phyloP scores from a whole-genome alignment of 306 rosid genomes.

The Fragaria iinumae region DNA sequence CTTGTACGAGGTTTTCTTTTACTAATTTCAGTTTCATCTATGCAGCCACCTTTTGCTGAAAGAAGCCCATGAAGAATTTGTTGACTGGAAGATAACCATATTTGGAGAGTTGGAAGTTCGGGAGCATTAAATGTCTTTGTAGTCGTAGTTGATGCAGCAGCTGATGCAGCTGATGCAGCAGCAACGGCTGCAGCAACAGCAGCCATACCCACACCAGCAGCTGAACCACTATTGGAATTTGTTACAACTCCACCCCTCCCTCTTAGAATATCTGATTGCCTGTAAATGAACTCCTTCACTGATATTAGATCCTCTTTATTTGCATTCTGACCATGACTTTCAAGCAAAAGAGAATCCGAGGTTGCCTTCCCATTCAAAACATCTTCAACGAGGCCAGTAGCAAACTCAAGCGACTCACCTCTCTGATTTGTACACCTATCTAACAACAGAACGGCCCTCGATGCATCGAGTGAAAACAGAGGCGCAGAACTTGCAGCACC shows the following conservation, averaged over 20 bases:
- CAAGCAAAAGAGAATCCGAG: slow-evolving; percentile 83
- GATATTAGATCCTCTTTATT: slow-evolving; percentile 69
- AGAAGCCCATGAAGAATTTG: slow-evolving; percentile 65
- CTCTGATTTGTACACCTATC: slow-evolving; percentile 56
- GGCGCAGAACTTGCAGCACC: slow-evolving; percentile 52
- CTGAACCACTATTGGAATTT: slow-evolving; percentile 67
- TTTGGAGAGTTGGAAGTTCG: slow-evolving; percentile 80
- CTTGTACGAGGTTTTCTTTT: slow-evolving; percentile 67
- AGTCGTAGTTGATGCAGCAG: slow-evolving; percentile 68
- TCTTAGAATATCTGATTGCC: slow-evolving; percentile 79
- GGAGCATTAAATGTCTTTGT: slow-evolving; percentile 64
- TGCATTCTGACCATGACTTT: slow-evolving; percentile 67
- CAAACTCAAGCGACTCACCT: slow-evolving; percentile 76
- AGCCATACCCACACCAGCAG: slow-evolving; percentile 85
- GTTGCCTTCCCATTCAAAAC: slow-evolving; percentile 75
- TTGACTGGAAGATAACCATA: slow-evolving; percentile 78
- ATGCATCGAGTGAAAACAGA: slow-evolving; percentile 84
- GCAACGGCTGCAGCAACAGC: slow-evolving; percentile 92
- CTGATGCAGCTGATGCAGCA: slow-evolving; percentile 57
- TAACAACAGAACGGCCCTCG: slow-evolving; percentile 71
- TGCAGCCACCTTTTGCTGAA: slow-evolving; percentile 74
- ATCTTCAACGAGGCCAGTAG: slow-evolving; percentile 73
- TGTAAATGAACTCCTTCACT: slow-evolving; percentile 78
- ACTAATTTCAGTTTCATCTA: slow-evolving; percentile 61
- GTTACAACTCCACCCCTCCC: slow-evolving; percentile 63